Conservation (phyloP, 495 filamentous ascomycete species). For the Aspergillus homomorphus region DNA sequence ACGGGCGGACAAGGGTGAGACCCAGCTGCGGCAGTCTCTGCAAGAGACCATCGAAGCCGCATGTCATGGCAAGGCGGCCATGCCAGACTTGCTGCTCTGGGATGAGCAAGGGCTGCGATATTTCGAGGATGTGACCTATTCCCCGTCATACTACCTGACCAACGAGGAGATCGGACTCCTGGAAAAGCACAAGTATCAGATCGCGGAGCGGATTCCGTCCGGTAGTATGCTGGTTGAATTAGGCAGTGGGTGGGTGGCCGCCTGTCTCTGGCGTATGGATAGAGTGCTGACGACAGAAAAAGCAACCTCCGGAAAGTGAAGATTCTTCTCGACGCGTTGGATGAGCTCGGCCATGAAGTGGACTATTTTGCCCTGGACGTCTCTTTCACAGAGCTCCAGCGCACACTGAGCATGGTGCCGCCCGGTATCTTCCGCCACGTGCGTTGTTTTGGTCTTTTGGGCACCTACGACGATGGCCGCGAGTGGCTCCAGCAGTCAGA, state of each 20-base stretch:
- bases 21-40: constrained; percentile 7
- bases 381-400: constrained; percentile 60
- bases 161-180: constrained; percentile 73
- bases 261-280: background rate
- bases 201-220: constrained; percentile 59
- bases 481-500: constrained; percentile 63
- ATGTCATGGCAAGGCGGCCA: constrained; percentile 1
- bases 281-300: background rate
- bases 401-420: constrained; percentile 65
- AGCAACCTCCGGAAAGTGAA: constrained; percentile 77
- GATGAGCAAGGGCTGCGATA: constrained; percentile 68
- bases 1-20: constrained; percentile 8
- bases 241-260: constrained; percentile 70
- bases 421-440: constrained; percentile 55
- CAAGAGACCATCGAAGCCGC: constrained; percentile 6
- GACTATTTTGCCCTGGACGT: constrained; percentile 81
- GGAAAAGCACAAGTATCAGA: constrained; percentile 53
- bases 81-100: constrained; percentile 39
- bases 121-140: constrained; percentile 74
- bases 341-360: constrained; percentile 57
- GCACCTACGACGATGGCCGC: constrained; percentile 76
- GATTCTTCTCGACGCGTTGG: constrained; percentile 67
- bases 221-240: constrained; percentile 72
- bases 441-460: constrained; percentile 64
- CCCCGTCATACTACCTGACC: constrained; percentile 78